Evolutionary conservation across 345 rosid species (phyloP).

Genomic region (Crucihimalaya himalaica): DNA sequence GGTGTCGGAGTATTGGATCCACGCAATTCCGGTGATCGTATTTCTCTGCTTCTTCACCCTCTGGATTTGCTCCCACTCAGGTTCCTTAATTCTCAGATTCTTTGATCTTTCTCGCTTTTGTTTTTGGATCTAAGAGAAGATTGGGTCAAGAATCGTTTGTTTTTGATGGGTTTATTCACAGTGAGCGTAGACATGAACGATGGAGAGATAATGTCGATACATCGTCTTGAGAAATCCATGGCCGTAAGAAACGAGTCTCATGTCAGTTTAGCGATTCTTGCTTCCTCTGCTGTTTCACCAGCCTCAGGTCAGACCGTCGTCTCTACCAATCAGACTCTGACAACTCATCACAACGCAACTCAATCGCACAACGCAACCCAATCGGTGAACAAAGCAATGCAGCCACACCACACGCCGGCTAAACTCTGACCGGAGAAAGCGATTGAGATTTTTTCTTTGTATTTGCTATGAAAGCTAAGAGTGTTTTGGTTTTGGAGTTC

Average conservation of each 20-base stretch:
- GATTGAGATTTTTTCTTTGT: not conserved
- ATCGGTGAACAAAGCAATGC: not conserved
- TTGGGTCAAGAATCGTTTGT: not conserved
- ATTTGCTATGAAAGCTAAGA: not conserved
- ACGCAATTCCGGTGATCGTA: conserved; percentile 51
- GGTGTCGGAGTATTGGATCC: conserved; percentile 45
- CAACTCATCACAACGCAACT: conserved; percentile 15
- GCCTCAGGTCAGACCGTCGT: not conserved
- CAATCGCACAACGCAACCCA: conserved; percentile 14
- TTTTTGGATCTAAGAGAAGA: not conserved
- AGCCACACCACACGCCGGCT: conserved; percentile 17
- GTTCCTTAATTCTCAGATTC: conserved; percentile 32
- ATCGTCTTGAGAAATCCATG: conserved; percentile 30
- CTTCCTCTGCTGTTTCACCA: conserved; percentile 36
- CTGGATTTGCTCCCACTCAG: conserved; percentile 65
- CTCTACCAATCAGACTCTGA: conserved; percentile 31
- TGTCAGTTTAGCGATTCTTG: conserved; percentile 39
- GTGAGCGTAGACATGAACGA: conserved; percentile 38
- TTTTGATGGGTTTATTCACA: not conserved
- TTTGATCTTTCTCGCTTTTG: not conserved
- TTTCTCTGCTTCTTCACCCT: conserved; percentile 59
- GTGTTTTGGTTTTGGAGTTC: not conserved
- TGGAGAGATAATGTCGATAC: conserved; percentile 39
- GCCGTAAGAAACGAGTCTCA: conserved; percentile 37
- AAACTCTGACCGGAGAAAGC: not conserved